Conservation (phyloP, 2,329 filamentous ascomycete species). For the Aspergillus brasiliensis region DNA sequence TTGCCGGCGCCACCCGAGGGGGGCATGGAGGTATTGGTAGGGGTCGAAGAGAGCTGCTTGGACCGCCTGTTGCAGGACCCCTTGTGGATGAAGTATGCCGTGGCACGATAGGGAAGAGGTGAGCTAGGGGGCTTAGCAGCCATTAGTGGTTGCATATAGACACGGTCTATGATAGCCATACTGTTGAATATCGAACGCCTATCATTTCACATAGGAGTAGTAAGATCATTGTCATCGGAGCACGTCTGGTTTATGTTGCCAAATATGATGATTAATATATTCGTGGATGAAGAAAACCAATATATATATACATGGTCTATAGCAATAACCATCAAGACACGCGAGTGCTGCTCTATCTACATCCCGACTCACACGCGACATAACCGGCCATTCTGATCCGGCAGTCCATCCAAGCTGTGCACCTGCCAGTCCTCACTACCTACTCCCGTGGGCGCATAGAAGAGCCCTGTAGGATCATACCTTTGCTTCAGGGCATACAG, state of each 20-base stretch:
- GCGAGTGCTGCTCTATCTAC: conserved; percentile 30
- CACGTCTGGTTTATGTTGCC: too few relatives aligned
- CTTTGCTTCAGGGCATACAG: conserved; percentile 50
- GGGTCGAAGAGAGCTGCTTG: conserved; percentile 33
- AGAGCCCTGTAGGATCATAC: conserved; percentile 53
- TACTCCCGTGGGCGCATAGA: conserved; percentile 55
- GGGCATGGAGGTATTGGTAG: conserved; percentile 38
- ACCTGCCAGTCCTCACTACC: conserved; percentile 57
- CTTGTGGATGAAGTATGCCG: conserved; percentile 30
- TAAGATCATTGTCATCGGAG: too few relatives aligned
- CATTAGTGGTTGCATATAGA: too few relatives aligned
- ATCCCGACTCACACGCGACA: conserved; percentile 30
- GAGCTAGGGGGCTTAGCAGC: not conserved
- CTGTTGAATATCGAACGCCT: too few relatives aligned
- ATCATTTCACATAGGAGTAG: too few relatives aligned
- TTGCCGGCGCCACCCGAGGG: conserved; percentile 36
- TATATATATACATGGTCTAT: too few relatives aligned
- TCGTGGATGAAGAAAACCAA: too few relatives aligned
- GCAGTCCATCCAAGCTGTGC: conserved; percentile 31
- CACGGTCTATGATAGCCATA: too few relatives aligned
- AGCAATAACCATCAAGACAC: not conserved
- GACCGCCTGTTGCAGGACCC: conserved; percentile 34
- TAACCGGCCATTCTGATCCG: conserved; percentile 44
- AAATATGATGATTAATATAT: too few relatives aligned
- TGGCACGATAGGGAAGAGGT: not conserved